Evolutionary conservation across 768 basidiomycete genomes (phyloP).

Genomic region (Suillus spraguei): DNA sequence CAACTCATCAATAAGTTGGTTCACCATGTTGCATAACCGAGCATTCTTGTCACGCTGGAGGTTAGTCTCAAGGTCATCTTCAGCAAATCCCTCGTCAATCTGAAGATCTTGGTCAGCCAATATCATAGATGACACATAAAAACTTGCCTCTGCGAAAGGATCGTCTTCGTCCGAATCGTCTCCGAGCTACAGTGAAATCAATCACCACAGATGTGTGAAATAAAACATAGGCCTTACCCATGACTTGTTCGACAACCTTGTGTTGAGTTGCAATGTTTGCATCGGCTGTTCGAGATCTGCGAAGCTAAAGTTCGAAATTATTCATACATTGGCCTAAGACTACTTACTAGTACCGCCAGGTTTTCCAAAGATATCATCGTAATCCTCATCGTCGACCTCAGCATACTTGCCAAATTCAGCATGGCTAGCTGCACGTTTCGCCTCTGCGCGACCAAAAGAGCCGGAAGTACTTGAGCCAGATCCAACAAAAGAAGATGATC

Average conservation of each 20-base stretch:
- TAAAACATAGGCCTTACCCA: slow-evolving; percentile 56
- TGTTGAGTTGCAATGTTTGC: slow-evolving; percentile 83
- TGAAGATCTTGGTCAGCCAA: slow-evolving; percentile 27
- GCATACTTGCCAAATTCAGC: slow-evolving; percentile 83
- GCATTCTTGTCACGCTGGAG: slow-evolving; percentile 93
- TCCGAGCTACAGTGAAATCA: slow-evolving; percentile 49
- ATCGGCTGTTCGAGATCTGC: slow-evolving; percentile 58
- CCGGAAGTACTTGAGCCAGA: slow-evolving; percentile 41
- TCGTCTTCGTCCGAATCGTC: slow-evolving; percentile 92
- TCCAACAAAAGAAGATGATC: slow-evolving; percentile 59
- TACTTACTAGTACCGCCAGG: slow-evolving; percentile 65
- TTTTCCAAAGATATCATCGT: slow-evolving; percentile 93
- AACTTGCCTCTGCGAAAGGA: slow-evolving; percentile 87
- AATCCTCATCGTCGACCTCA: slow-evolving; percentile 90
- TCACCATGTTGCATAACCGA: slow-evolving; percentile 78
- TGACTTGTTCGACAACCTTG: slow-evolving; percentile 84
- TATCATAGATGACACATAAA: neutral
- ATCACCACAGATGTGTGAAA: slow-evolving; percentile 3
- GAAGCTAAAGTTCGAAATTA: slow-evolving; percentile 21
- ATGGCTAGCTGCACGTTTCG: slow-evolving; percentile 52
- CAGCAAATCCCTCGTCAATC: slow-evolving; percentile 93
- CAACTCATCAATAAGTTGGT: slow-evolving; percentile 84
- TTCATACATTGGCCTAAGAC: slow-evolving; percentile 2
- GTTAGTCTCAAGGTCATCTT: slow-evolving; percentile 91
- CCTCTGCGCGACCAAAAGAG: slow-evolving; percentile 71